phyloP scores from a whole-genome alignment of 805 yeast species.

The Candida xyloterini region DNA sequence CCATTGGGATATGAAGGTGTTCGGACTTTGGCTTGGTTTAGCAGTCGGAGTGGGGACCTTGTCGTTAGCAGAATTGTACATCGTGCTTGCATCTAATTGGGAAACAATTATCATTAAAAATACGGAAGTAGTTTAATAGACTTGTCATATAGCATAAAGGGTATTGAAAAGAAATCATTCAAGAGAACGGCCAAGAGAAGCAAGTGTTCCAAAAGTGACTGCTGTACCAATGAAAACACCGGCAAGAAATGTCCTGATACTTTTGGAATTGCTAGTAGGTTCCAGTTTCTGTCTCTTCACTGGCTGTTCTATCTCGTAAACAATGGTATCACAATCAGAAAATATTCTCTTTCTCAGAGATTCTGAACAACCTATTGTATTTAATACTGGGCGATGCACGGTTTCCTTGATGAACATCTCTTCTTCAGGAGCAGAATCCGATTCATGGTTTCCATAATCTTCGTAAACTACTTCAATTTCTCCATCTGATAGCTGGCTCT shows the following conservation, averaged over 20 bases:
- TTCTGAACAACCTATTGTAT: slow-evolving; percentile 5
- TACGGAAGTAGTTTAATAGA: slow-evolving; percentile 16
- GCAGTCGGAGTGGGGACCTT: slow-evolving; percentile 25
- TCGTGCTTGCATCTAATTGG: slow-evolving; percentile 52
- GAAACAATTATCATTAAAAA: slow-evolving; percentile 40
- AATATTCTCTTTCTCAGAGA: neutral
- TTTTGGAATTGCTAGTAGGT: neutral
- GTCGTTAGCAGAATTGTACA: slow-evolving; percentile 39
- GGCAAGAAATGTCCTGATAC: slow-evolving; percentile 9
- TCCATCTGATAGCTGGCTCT: neutral
- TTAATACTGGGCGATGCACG: slow-evolving; percentile 2
- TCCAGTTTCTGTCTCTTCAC: slow-evolving; percentile 1
- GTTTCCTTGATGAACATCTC: slow-evolving; percentile 8
- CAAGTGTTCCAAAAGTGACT: slow-evolving; percentile 24
- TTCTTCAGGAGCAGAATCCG: slow-evolving; percentile 18
- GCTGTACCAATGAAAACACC: slow-evolving; percentile 24
- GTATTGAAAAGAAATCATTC: slow-evolving; percentile 9
- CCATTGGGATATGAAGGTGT: slow-evolving; percentile 35
- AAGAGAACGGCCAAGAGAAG: slow-evolving; percentile 23
- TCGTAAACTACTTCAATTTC: slow-evolving; percentile 1
- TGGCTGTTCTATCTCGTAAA: slow-evolving; percentile 6
- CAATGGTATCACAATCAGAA: slow-evolving; percentile 1
- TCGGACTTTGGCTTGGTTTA: slow-evolving; percentile 43
- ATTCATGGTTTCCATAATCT: neutral
- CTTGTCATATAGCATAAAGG: neutral